Conservation (phyloP, 768 basidiomycete genomes). For the Tulasnella sp. region DNA sequence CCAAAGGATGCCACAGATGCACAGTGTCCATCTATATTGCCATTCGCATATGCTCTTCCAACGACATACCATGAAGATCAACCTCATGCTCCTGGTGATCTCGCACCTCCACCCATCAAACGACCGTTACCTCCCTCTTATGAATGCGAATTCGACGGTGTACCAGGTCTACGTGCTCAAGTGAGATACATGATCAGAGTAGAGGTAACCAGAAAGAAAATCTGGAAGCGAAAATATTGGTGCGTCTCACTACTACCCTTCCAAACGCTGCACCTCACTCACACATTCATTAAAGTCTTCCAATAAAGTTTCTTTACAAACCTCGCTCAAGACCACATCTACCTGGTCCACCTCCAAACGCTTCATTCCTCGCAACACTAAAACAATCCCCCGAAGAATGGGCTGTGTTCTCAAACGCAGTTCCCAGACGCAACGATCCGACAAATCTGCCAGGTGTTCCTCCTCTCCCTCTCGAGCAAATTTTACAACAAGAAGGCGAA, state of each 20-base stretch:
- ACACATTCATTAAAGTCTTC: neutral
- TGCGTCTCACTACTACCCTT: no score
- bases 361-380: constrained; percentile 13
- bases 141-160: constrained; percentile 9
- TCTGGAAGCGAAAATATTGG: constrained; percentile 14
- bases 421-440: constrained; percentile 5
- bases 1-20: neutral
- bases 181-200: constrained; percentile 15
- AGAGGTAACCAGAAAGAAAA: constrained; percentile 7
- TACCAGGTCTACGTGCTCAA: constrained; percentile 12
- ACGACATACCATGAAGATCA: neutral
- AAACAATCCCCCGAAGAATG: constrained; percentile 17
- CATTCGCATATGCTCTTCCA: neutral
- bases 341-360: constrained; percentile 7
- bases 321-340: constrained; percentile 12
- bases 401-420: constrained; percentile 10
- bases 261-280: neutral
- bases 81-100: constrained; percentile 5
- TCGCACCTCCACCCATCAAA: constrained; percentile 10
- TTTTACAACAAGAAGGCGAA: no score
- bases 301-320: constrained; percentile 8
- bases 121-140: constrained; percentile 15
- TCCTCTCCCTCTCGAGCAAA: no score
- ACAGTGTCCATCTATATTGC: neutral
- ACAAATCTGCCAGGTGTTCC: constrained; percentile 1